Conservation (phyloP, 768 basidiomycete genomes). For the Boletellus sp. region DNA sequence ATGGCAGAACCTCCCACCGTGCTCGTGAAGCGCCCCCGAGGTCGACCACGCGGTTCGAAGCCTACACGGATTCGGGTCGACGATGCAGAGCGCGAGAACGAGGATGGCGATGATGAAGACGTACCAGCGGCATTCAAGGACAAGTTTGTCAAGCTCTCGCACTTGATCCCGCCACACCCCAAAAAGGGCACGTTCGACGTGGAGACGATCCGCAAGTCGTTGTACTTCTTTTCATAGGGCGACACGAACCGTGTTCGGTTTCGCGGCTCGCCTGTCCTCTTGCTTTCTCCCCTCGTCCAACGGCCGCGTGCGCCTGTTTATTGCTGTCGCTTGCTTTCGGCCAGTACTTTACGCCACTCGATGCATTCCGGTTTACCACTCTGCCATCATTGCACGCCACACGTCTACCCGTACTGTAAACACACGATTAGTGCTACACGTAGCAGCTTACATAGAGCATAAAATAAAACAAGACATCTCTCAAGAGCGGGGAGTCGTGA, state of each 20-base stretch:
- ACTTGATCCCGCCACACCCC: conserved; percentile 79
- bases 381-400: background rate
- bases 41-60: conserved; percentile 19
- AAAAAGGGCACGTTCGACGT: conserved; percentile 86
- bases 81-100: background rate
- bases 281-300: background rate
- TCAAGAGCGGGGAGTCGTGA: background rate
- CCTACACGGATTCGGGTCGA: conserved; percentile 18
- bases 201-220: conserved; percentile 69
- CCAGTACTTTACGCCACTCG: background rate
- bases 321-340: background rate
- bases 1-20: background rate
- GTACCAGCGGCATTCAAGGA: conserved; percentile 31
- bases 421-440: conserved; percentile 10
- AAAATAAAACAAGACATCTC: background rate
- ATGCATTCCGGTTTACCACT: background rate
- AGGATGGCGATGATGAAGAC: conserved; percentile 21
- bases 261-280: too few species aligned
- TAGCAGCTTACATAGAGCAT: conserved; percentile 12
- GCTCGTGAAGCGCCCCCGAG: conserved; percentile 12
- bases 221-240: conserved; percentile 89
- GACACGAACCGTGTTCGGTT: too few species aligned
- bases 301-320: too few species aligned
- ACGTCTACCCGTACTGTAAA: conserved; percentile 17
- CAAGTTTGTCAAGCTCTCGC: conserved; percentile 71